Evolutionary conservation across 805 yeast species (phyloP).

Genomic region (Blastobotrys peoriensis): DNA sequence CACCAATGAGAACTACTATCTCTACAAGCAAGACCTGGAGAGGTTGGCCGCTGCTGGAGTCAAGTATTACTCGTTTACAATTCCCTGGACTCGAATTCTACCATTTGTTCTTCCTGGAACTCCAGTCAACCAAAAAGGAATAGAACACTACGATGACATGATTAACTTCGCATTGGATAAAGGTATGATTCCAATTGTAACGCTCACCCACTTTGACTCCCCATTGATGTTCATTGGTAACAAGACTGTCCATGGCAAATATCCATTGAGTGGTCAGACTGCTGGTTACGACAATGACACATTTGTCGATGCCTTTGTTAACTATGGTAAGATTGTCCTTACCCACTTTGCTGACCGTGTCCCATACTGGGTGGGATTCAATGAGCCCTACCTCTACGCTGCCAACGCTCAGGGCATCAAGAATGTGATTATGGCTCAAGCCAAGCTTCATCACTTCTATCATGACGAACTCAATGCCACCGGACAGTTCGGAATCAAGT

Average conservation of each 20-base stretch:
- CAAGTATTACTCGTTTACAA: slow-evolving; percentile 30
- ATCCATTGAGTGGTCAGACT: slow-evolving; percentile 21
- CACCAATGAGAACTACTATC: slow-evolving; percentile 31
- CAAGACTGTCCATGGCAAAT: slow-evolving; percentile 20
- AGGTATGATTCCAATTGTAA: slow-evolving; percentile 29
- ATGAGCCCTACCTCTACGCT: slow-evolving; percentile 29
- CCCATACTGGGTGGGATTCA: slow-evolving; percentile 30
- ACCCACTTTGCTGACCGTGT: slow-evolving; percentile 31
- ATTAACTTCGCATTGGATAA: slow-evolving; percentile 26
- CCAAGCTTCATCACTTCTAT: slow-evolving; percentile 24
- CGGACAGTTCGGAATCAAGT: slow-evolving; percentile 27
- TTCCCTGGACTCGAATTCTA: slow-evolving; percentile 34
- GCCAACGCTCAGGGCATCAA: slow-evolving; percentile 16
- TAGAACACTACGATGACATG: slow-evolving; percentile 30
- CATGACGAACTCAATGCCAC: slow-evolving; percentile 12
- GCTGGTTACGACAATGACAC: slow-evolving; percentile 26
- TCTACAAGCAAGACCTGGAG: slow-evolving; percentile 32
- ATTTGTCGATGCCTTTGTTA: slow-evolving; percentile 31
- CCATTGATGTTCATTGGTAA: slow-evolving; percentile 19
- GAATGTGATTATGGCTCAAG: slow-evolving; percentile 24
- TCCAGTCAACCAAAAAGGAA: slow-evolving; percentile 23
- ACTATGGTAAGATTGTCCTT: slow-evolving; percentile 31
- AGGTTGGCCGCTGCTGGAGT: slow-evolving; percentile 32
- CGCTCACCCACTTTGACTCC: slow-evolving; percentile 33
- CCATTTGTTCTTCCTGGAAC: slow-evolving; percentile 26